These are phyloP conservation scores for Vanrija sp. DNA, from an alignment of 1,284 basidiomycete genomes.

Conservation along the genomic window DNA sequence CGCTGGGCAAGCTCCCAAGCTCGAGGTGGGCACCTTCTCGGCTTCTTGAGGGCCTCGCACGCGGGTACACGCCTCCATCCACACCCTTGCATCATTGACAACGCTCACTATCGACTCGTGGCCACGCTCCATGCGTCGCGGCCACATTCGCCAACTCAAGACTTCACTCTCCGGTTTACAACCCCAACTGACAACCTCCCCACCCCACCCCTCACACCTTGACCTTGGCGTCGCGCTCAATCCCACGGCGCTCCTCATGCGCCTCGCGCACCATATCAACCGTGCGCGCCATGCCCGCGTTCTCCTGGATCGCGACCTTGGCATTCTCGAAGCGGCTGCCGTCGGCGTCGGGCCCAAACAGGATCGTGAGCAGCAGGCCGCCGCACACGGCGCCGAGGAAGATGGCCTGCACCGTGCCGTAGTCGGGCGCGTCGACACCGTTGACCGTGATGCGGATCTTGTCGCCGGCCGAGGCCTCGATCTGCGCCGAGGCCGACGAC, in stretches of 20 bases:
- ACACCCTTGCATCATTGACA: no score
- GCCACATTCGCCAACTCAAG: no score
- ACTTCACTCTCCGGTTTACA: no score
- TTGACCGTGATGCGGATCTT: constrained; percentile 34
- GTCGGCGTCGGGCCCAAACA: constrained; percentile 57
- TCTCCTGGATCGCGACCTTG: constrained; percentile 72
- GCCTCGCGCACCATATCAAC: constrained; percentile 19
- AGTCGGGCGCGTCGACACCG: constrained; percentile 57
- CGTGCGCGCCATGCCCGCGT: constrained; percentile 57
- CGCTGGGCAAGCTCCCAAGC: no score
- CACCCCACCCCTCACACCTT: no score
- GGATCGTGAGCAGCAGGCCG: constrained; percentile 47
- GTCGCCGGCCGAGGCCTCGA: constrained; percentile 74
- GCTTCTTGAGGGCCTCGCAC: no score
- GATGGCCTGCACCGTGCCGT: constrained; percentile 81
- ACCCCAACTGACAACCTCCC: no score
- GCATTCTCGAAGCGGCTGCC: constrained; percentile 77
- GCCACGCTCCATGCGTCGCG: no score
- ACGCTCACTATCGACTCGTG: no score
- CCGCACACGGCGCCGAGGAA: constrained; percentile 62
- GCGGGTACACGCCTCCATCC: no score
- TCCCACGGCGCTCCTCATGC: constrained; percentile 15
- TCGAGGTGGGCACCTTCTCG: no score
- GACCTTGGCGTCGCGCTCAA: background rate
- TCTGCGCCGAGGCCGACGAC: constrained; percentile 80